phyloP scores from a whole-genome alignment of 176 grass and related monocot genomes.

The Thinopyrum elongatum region DNA sequence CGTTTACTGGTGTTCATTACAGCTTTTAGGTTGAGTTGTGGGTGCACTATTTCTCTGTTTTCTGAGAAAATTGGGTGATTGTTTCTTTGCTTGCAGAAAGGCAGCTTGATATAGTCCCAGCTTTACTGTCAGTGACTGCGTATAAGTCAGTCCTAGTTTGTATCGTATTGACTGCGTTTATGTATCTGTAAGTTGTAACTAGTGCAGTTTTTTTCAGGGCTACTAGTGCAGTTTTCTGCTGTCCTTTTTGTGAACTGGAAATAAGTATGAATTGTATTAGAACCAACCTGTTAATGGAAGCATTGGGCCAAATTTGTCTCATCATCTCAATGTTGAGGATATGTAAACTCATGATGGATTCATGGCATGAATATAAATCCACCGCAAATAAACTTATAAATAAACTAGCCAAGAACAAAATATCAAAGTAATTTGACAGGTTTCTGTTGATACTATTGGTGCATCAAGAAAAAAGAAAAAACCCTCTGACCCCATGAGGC shows the following conservation, averaged over 20 bases:
- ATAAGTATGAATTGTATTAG: not conserved
- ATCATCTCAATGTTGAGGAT: not conserved
- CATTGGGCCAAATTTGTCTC: not conserved
- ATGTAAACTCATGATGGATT: not conserved
- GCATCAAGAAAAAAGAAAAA: not conserved
- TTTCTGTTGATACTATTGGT: too few species aligned
- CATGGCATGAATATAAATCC: not conserved
- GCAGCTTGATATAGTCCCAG: not conserved
- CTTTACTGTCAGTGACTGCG: not conserved
- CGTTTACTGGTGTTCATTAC: not conserved
- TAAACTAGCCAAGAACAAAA: not conserved
- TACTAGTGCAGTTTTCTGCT: too few species aligned
- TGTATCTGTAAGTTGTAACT: conserved; percentile 8
- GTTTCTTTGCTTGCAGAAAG: not conserved
- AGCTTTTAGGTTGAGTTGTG: not conserved
- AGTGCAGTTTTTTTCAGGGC: too few species aligned
- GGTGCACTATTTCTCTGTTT: not conserved
- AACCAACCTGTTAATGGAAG: not conserved
- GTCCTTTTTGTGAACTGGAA: not conserved
- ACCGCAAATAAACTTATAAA: not conserved
- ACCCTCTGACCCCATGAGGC: not conserved
- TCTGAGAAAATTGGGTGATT: conserved; percentile 4
- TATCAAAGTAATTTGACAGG: not conserved
- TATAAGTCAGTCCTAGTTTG: not conserved
- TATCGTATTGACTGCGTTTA: not conserved